Evolutionary conservation across 2,329 filamentous ascomycete species (phyloP).

Genomic region (Cladobotryum mycophilum): DNA sequence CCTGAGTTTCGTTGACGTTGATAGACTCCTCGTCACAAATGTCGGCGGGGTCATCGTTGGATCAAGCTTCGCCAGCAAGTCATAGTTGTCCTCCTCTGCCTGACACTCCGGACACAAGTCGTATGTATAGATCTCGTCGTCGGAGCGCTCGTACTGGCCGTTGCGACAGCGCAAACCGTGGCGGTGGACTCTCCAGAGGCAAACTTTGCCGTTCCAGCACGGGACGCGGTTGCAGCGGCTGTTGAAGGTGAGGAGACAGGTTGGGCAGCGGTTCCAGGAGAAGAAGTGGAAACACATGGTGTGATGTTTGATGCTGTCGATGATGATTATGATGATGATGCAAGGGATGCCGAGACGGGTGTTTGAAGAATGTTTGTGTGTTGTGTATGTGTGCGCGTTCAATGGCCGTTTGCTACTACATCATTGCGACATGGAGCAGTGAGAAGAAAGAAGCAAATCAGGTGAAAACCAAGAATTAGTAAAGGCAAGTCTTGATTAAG

Average conservation of each 20-base stretch:
- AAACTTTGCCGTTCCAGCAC: constrained; percentile 16
- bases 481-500: background rate
- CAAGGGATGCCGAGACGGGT: background rate
- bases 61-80: too few relatives aligned
- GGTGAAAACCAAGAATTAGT: background rate
- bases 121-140: constrained; percentile 10
- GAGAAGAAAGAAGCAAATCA: too few relatives aligned
- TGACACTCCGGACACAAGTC: constrained; percentile 2
- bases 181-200: constrained; percentile 9
- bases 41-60: too few relatives aligned
- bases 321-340: constrained; percentile 7
- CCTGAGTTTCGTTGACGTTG: too few relatives aligned
- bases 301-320: background rate
- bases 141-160: constrained; percentile 9
- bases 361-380: background rate
- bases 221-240: constrained; percentile 14
- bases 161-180: constrained; percentile 13
- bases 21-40: too few relatives aligned
- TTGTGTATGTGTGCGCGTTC: background rate
- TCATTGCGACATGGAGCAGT: too few relatives aligned
- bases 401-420: background rate
- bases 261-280: constrained; percentile 14
- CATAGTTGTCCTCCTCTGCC: too few relatives aligned
- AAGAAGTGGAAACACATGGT: constrained; percentile 16
- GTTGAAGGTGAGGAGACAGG: constrained; percentile 13